Percentiles rank a stretch among this genome's conserved stretches.
Conservation (phyloP, 2,329 filamentous ascomycete species). For the Cordyceps cateniannulata region DNA sequence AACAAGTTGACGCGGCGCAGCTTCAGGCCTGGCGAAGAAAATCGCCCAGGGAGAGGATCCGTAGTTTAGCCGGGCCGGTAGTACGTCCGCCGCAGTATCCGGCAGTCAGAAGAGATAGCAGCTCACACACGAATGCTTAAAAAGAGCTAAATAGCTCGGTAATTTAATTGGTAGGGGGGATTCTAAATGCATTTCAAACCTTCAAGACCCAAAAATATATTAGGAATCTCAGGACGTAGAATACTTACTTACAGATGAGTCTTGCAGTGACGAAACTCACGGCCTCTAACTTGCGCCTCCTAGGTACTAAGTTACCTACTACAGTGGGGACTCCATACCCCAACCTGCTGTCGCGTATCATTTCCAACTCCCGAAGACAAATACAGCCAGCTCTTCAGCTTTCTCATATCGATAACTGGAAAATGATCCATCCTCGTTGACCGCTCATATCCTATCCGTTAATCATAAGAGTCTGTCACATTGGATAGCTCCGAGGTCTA, state of each 20-base stretch:
- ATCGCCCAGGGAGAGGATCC: neutral
- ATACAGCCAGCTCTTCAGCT: neutral
- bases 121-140: too few species aligned
- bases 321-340: neutral
- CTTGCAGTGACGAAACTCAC: too few species aligned
- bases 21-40: neutral
- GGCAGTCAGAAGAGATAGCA: too few species aligned
- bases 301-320: too few species aligned
- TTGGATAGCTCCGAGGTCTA: neutral
- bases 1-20: neutral
- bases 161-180: too few species aligned
- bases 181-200: too few species aligned
- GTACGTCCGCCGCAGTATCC: neutral
- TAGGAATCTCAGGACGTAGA: too few species aligned
- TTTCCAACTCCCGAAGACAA: neutral
- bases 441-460: neutral
- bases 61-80: neutral
- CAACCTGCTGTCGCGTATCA: neutral
- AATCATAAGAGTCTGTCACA: neutral
- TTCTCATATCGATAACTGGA: too few species aligned
- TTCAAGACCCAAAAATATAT: too few species aligned
- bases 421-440: neutral
- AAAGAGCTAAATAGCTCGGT: too few species aligned
- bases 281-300: neutral
- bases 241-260: too few species aligned